Evolutionary conservation across 2,329 filamentous ascomycete genomes (phyloP), one percentile per base, ranked within the genome.

Genomic region (Fusarium irregulare): DNA sequence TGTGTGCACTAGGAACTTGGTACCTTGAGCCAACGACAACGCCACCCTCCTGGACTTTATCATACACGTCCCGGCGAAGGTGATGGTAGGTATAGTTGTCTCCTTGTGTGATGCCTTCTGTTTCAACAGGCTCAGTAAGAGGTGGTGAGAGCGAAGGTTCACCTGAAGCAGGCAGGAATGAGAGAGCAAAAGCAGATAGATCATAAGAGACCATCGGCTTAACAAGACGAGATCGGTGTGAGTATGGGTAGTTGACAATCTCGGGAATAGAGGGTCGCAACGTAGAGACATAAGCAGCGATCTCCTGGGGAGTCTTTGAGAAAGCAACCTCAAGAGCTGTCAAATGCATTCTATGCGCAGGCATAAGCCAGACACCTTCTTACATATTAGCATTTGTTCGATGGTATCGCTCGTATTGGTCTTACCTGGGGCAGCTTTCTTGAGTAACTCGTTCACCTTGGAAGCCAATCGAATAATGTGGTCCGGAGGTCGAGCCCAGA

Each of bases 71-170:
- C 6, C 91, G 87, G 4, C 95, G 89, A 11, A 98, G 87, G 79
- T 98, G 95, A 77, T 98, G 95, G 78, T 98, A 98, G 0, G 92
- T 94, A 80, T 93, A 98, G 2, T 72, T 76, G 71, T 96, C 92
- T 20, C 88, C 85, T 41, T 85, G 80, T 18, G 82, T 77, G 16
- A 79, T 79, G 45, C 75, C 72, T 14, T 72, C 73, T 20, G 75
- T 74, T n/a, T 73, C 68, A 30, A 81, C 79, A 1, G 83, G 80
- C 7, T 78, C 77, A 3, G 77, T 76, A 2, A 84, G 79, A 7
- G 80, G 60, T 2, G 85, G 83, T 14, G 79, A 78, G 8, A 77
- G 63, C 3, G 47, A 6, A 27, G 78, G 74, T 80, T 93, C 91
- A 13, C 88, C 89, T 6, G 89, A 86, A 0, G 93, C 93, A 1